Conservation (phyloP, 176 grass and related monocot genomes). For the Leersia perrieri region DNA sequence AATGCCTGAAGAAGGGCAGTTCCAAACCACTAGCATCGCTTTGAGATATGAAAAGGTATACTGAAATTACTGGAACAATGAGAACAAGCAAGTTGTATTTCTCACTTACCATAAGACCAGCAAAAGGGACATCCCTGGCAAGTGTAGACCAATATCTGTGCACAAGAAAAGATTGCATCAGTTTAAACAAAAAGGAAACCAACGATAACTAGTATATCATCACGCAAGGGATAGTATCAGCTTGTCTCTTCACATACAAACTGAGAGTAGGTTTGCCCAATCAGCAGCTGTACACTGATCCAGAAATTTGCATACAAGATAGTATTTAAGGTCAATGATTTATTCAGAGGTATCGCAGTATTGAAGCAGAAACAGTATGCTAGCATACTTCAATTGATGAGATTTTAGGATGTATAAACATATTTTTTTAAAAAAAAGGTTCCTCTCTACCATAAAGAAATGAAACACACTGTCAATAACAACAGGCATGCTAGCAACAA, state of each 20-base stretch:
- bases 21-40: neutral
- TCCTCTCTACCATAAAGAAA: neutral
- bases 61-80: conserved; percentile 23
- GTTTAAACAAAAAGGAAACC: conserved; percentile 24
- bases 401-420: neutral
- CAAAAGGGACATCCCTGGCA: conserved; percentile 98
- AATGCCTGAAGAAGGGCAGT: conserved; percentile 7
- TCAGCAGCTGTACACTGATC: neutral
- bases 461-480: neutral
- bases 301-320: conserved; percentile 1
- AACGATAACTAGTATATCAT: conserved; percentile 6
- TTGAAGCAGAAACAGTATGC: neutral
- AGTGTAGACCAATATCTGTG: conserved; percentile 93
- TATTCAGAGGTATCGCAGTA: neutral
- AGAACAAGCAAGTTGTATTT: conserved; percentile 21
- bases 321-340: neutral
- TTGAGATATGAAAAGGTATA: neutral
- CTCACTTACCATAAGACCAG: conserved; percentile 81
- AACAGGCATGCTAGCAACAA: conserved; percentile 19
- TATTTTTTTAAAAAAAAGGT: neutral
- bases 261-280: neutral
- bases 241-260: conserved; percentile 6
- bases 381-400: neutral
- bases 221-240: conserved; percentile 3
- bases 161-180: conserved; percentile 12